Conservation (phyloP, 2,329 filamentous ascomycete genomes). For the Juglanconis juglandina region DNA sequence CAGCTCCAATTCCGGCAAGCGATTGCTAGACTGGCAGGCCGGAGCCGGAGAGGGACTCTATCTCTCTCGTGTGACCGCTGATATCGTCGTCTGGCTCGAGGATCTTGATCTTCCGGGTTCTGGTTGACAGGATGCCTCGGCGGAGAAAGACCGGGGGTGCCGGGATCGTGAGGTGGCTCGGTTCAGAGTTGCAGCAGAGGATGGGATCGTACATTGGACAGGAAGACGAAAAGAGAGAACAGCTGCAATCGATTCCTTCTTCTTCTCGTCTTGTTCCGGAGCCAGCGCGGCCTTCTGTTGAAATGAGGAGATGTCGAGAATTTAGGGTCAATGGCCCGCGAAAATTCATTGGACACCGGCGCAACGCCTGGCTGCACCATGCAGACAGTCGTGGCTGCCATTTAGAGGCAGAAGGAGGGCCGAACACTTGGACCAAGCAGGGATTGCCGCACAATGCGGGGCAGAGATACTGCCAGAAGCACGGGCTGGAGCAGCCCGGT, state of each 20-base stretch:
- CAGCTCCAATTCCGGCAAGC: conserved; percentile 4
- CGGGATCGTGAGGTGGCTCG: background rate
- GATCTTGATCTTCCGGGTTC: background rate
- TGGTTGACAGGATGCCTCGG: background rate
- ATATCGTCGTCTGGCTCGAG: background rate
- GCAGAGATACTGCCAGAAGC: background rate
- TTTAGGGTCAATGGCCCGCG: conserved; percentile 8
- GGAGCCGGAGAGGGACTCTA: background rate
- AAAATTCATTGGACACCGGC: conserved; percentile 12
- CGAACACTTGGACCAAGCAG: background rate
- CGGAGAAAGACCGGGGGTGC: background rate
- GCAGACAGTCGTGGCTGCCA: conserved; percentile 20
- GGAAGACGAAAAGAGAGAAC: background rate
- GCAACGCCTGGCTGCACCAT: conserved; percentile 17
- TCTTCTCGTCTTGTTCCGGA: background rate
- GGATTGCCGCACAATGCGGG: background rate
- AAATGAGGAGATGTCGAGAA: conserved; percentile 8
- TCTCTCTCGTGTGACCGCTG: conserved; percentile 2
- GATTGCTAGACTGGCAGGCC: conserved; percentile 4
- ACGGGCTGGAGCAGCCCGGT: no score
- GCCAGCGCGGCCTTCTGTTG: background rate
- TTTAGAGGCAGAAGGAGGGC: conserved; percentile 14
- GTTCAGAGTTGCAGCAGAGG: background rate
- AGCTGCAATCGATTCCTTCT: background rate
- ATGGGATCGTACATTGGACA: background rate